Evolutionary conservation across 164 flowering plant genomes (phyloP).

Genomic region (Stephania yunnanensis): DNA sequence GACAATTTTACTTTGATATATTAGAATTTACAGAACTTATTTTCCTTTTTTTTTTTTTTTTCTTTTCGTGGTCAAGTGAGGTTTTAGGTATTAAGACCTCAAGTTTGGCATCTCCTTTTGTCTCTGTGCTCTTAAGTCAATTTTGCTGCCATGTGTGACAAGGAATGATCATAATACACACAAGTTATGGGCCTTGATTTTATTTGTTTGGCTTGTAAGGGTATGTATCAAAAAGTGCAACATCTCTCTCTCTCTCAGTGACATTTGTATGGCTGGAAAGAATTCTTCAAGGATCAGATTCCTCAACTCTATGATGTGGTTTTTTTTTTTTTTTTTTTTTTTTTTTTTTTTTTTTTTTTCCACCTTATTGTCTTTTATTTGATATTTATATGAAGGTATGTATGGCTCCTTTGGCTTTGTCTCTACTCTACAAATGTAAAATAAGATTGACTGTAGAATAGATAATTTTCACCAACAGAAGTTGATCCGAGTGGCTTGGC

Average conservation of each 20-base stretch:
- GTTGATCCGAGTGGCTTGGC: too few species aligned
- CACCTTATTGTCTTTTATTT: neutral
- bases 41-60: too few species aligned
- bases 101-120: neutral
- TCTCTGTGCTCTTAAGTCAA: neutral
- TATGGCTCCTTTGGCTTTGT: neutral
- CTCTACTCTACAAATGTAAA: neutral
- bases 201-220: neutral
- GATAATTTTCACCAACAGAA: too few species aligned
- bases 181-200: neutral
- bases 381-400: neutral
- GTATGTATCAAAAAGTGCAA: neutral
- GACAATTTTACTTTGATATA: too few species aligned
- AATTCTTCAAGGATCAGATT: neutral
- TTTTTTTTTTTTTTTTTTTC: neutral
- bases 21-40: too few species aligned
- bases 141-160: neutral
- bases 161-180: neutral
- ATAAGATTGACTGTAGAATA: too few species aligned
- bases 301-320: neutral
- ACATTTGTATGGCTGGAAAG: slow-evolving; percentile 2
- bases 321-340: neutral
- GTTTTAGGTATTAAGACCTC: neutral
- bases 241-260: neutral
- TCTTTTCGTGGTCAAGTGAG: neutral